Percentiles rank a stretch among this genome's conserved stretches.
phyloP scores from a whole-genome alignment of 192 early-diverging fungal genomes.

The Linnemannia elongata region DNA sequence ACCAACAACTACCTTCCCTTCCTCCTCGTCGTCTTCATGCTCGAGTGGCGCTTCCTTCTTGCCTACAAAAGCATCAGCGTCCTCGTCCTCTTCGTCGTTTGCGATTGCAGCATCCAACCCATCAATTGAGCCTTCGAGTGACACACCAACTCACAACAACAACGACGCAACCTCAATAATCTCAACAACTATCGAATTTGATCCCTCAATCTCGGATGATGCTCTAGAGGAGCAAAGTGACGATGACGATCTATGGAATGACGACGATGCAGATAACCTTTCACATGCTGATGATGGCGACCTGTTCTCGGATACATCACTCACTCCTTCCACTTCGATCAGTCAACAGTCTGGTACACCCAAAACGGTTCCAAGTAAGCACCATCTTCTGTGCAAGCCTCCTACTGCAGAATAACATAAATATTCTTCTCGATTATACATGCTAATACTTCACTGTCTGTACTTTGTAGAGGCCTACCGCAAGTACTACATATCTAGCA shows the following conservation, averaged over 20 bases:
- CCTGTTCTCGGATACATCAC: neutral
- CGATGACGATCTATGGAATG: neutral
- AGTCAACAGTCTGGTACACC: neutral
- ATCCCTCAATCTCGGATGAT: neutral
- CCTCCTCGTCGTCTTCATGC: too few relatives aligned
- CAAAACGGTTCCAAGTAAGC: slow-evolving; percentile 1
- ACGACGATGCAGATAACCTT: neutral
- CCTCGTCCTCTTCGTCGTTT: too few relatives aligned
- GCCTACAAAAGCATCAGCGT: too few relatives aligned
- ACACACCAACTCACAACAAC: too few relatives aligned
- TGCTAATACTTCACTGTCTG: neutral
- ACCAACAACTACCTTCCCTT: neutral
- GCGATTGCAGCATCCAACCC: neutral
- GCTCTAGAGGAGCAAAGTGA: neutral
- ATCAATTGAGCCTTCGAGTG: neutral
- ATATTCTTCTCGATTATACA: neutral
- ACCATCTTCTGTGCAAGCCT: neutral
- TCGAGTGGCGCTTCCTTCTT: too few relatives aligned
- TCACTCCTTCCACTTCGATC: slow-evolving; percentile 6
- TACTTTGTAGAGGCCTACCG: neutral
- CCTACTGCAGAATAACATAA: neutral
- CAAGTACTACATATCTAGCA: neutral
- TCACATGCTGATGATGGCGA: neutral
- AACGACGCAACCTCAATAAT: neutral
- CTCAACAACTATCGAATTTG: slow-evolving; percentile 6